Base-by-base conservation (phyloP, 116 monocot species). In the Cymodocea nodosa region DNA sequence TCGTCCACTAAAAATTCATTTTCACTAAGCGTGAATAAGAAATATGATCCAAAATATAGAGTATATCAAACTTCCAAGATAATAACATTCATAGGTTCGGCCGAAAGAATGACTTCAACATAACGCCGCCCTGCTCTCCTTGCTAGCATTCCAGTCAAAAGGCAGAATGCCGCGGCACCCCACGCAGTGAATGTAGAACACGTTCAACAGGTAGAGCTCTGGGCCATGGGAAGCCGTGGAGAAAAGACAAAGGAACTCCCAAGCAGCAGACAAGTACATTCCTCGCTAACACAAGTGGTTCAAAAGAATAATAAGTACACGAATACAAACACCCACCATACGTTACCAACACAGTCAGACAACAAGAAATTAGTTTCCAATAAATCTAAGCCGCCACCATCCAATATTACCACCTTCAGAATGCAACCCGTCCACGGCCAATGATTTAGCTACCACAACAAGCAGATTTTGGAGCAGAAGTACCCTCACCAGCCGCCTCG, bases 401-500 rank as follows among this genome's bases (percentile, higher is more conserved):
- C n/a, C 67, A 52, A 35, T n/a, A n/a, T n/a, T 15, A 3, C 15
- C 44, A 65, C 44, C 2, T 25, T 15, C n/a, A 17, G n/a, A 62
- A 37, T 65, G 23, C 36, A 7, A 12, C 35, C 61, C 36, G 16
- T 36, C 35, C 22, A 0, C n/a, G n/a, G 16, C 37, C n/a, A 8
- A 10, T 62, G 6, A 16, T 36, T 25, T 50, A 65, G 23, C 35
- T 19, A 35, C 68, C 68, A 52, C 83, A 83, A 70, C 83, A 83
- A 51, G 73, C 59, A 24, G 83, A 79, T 57, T 67, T 79, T 25
- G 65, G 30, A 15, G 67, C 68, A 19, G 70, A 65, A 49, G 69
- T 50, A 44, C 50, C 63, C 13, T 71, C 50, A 9, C 66, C 73
- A 15, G 52, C 63, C 15, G 52, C 69, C 30, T 77, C 64, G 52